Conservation (phyloP, 1,284 basidiomycete genomes). For the Rhodotorula mucilaginosa region DNA sequence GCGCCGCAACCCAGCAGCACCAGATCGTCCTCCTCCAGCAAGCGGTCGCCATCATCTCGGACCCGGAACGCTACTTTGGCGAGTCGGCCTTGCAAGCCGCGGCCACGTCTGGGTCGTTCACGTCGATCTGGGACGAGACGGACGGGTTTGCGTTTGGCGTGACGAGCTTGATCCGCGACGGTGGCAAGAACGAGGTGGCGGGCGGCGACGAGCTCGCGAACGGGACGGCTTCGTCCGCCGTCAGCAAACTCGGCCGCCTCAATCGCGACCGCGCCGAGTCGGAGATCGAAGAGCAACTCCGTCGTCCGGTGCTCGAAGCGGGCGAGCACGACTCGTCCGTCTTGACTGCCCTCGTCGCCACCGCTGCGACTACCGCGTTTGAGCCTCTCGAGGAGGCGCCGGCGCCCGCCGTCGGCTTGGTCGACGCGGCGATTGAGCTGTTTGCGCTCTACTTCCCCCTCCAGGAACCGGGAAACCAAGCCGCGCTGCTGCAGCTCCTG, state of each 20-base stretch:
- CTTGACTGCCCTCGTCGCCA: conserved; percentile 21
- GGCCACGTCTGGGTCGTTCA: conserved; percentile 79
- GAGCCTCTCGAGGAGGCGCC: conserved; percentile 55
- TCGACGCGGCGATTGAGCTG: conserved; percentile 83
- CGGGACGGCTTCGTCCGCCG: conserved; percentile 4
- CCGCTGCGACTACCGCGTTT: conserved; percentile 8
- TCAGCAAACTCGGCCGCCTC: conserved; percentile 55
- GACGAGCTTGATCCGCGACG: conserved; percentile 60
- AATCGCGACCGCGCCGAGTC: conserved; percentile 77
- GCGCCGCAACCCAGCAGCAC: conserved; percentile 74
- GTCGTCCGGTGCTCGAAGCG: conserved; percentile 75
- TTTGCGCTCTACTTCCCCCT: conserved; percentile 73
- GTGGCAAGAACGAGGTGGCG: conserved; percentile 41
- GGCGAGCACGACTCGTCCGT: conserved; percentile 74
- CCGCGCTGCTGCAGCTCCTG: conserved; percentile 65
- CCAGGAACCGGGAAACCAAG: conserved; percentile 69
- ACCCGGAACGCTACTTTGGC: conserved; percentile 64
- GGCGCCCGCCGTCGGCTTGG: conserved; percentile 75
- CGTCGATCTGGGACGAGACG: conserved; percentile 76
- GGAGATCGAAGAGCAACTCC: conserved; percentile 70
- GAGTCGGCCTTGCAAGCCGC: conserved; percentile 82
- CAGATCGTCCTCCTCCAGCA: conserved; percentile 80
- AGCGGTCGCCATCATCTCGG: conserved; percentile 78
- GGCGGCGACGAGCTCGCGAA: conserved; percentile 30
- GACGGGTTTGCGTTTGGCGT: conserved; percentile 94